Evolutionary conservation across 352 stramenopile species (phyloP).

Genomic region (Globisporangium heterothallicum): DNA sequence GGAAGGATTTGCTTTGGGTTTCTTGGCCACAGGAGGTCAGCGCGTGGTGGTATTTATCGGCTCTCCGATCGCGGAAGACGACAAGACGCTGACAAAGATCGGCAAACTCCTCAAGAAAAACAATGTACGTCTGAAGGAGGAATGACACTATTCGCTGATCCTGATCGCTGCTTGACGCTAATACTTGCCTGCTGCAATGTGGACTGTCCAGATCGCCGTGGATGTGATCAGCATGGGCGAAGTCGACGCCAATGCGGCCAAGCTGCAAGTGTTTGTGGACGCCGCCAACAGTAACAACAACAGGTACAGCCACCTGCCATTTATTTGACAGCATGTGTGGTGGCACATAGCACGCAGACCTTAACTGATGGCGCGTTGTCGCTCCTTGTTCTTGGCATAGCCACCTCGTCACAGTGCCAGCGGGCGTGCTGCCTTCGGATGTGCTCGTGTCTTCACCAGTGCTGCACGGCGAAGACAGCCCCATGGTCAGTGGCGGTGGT

Average conservation of each 20-base stretch:
- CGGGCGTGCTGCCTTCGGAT: conserved; percentile 96
- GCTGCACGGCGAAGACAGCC: conserved; percentile 85
- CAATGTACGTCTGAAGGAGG: conserved; percentile 92
- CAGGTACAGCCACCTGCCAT: conserved; percentile 22
- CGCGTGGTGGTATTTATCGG: conserved; percentile 97
- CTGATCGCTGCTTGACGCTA: too few species aligned
- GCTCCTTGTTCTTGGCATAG: conserved; percentile 16
- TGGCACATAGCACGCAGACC: too few species aligned
- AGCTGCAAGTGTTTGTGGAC: conserved; percentile 89
- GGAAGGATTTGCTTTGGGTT: background rate
- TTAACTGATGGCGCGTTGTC: background rate
- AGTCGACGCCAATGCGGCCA: conserved; percentile 84
- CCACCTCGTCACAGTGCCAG: conserved; percentile 96
- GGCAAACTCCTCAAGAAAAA: conserved; percentile 99
- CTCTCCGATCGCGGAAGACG: conserved; percentile 89
- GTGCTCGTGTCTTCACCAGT: conserved; percentile 95
- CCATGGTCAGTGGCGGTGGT: conserved; percentile 35
- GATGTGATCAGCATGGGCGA: conserved; percentile 98
- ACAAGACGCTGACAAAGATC: conserved; percentile 91
- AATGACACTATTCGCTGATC: too few species aligned
- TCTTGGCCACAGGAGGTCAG: conserved; percentile 42
- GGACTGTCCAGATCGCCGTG: conserved; percentile 85
- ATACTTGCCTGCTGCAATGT: conserved; percentile 4
- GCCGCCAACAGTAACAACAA: conserved; percentile 93
- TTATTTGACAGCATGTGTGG: too few species aligned